A percentile compares a stretch with the other conserved stretches of the same genome.
Evolutionary conservation across 2,329 filamentous ascomycete species (phyloP).

Genomic region (Fusarium nodosum): DNA sequence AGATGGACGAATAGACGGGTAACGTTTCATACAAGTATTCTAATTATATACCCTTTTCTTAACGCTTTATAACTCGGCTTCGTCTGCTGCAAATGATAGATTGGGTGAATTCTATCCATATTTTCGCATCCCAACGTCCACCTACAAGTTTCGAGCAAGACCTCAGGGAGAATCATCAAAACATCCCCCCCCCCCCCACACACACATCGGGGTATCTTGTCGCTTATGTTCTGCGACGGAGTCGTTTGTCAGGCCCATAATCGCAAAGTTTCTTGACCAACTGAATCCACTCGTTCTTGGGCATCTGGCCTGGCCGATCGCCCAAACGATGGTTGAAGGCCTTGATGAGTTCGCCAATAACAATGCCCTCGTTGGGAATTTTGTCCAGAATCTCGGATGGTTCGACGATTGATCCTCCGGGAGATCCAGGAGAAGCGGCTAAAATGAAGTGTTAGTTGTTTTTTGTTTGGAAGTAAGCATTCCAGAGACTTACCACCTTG

Average conservation of each 20-base stretch:
- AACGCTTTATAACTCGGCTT: slow-evolving; percentile 19
- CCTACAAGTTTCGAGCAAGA: neutral
- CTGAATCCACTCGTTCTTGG: slow-evolving; percentile 68
- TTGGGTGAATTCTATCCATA: slow-evolving; percentile 6
- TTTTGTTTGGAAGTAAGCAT: neutral
- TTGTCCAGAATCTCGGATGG: slow-evolving; percentile 67
- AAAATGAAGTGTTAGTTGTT: slow-evolving; percentile 24
- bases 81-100: neutral
- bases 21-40: slow-evolving; percentile 25
- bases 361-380: slow-evolving; percentile 68
- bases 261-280: slow-evolving; percentile 69
- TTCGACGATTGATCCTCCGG: slow-evolving; percentile 57
- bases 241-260: slow-evolving; percentile 68
- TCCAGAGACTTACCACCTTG: slow-evolving; percentile 55
- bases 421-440: slow-evolving; percentile 55
- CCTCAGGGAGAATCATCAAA: slow-evolving; percentile 12
- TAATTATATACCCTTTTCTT: slow-evolving; percentile 47
- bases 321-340: slow-evolving; percentile 68
- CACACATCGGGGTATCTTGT: slow-evolving; percentile 8
- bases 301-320: slow-evolving; percentile 65
- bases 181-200: too few relatives aligned
- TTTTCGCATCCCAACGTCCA: slow-evolving; percentile 1
- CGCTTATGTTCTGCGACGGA: slow-evolving; percentile 57
- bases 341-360: slow-evolving; percentile 66
- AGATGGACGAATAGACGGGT: slow-evolving; percentile 83